phyloP scores from a whole-genome alignment of 306 rosid genomes.

The Lagenaria siceraria region DNA sequence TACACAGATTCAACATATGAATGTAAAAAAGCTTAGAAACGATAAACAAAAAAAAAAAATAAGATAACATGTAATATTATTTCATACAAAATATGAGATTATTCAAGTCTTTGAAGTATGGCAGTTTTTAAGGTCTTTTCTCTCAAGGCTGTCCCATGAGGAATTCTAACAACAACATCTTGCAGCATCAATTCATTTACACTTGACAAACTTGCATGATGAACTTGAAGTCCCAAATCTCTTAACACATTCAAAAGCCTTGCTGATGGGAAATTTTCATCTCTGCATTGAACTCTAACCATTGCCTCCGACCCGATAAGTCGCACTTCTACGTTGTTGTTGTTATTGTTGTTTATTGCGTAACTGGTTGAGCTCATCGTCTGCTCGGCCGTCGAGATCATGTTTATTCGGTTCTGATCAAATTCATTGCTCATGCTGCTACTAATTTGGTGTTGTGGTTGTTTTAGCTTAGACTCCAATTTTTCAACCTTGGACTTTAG shows the following conservation, averaged over 20 bases:
- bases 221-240: constrained; percentile 32
- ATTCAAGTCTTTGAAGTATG: constrained; percentile 15
- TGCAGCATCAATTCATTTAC: constrained; percentile 50
- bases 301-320: constrained; percentile 40
- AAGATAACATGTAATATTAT: too few relatives aligned
- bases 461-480: constrained; percentile 12
- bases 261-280: constrained; percentile 36
- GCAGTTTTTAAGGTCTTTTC: constrained; percentile 29
- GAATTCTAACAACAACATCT: constrained; percentile 45
- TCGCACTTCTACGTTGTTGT: constrained; percentile 28
- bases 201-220: constrained; percentile 40
- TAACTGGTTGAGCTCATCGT: background rate
- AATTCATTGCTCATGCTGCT: background rate
- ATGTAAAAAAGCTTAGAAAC: background rate
- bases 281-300: constrained; percentile 39
- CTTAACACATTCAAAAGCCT: constrained; percentile 42
- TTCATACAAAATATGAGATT: background rate
- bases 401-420: background rate
- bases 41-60: background rate
- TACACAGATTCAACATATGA: background rate
- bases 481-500: constrained; percentile 26
- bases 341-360: background rate
- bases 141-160: constrained; percentile 12
- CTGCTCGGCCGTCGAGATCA: background rate
- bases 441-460: background rate